These are phyloP conservation scores for Naumovozyma castellii DNA, from an alignment of 805 yeast species.

Conservation along the genomic window DNA sequence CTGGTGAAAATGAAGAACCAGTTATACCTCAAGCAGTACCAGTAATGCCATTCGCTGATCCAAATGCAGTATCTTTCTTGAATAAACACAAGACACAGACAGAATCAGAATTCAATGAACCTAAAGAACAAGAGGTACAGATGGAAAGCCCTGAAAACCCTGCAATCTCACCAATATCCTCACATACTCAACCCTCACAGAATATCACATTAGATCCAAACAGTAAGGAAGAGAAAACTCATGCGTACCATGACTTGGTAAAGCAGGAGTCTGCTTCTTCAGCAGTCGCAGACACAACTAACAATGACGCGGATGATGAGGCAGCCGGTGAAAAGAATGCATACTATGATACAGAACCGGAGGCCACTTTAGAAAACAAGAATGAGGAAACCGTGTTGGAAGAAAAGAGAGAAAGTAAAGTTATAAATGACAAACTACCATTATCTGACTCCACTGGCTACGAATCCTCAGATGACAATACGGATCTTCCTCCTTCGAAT, in stretches of 20 bases:
- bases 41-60: conserved; percentile 43
- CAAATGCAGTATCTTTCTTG: conserved; percentile 26
- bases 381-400: neutral
- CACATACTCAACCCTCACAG: neutral
- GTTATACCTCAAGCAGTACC: conserved; percentile 36
- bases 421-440: neutral
- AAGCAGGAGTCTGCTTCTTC: conserved; percentile 3
- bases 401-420: neutral
- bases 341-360: neutral
- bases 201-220: neutral
- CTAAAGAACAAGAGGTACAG: conserved; percentile 6
- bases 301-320: conserved; percentile 38
- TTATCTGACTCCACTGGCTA: conserved; percentile 10
- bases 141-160: neutral
- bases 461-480: conserved; percentile 15
- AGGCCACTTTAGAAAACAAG: neutral
- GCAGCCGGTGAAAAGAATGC: conserved; percentile 7
- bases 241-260: conserved; percentile 9
- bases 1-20: conserved; percentile 4
- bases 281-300: neutral
- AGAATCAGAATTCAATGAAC: neutral
- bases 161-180: neutral
- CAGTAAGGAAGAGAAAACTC: neutral
- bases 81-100: conserved; percentile 6
- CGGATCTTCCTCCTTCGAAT: conserved; percentile 3